phyloP scores from a whole-genome alignment of 225 moss, liverwort and hornwort species.

The Polytrichum commune region DNA sequence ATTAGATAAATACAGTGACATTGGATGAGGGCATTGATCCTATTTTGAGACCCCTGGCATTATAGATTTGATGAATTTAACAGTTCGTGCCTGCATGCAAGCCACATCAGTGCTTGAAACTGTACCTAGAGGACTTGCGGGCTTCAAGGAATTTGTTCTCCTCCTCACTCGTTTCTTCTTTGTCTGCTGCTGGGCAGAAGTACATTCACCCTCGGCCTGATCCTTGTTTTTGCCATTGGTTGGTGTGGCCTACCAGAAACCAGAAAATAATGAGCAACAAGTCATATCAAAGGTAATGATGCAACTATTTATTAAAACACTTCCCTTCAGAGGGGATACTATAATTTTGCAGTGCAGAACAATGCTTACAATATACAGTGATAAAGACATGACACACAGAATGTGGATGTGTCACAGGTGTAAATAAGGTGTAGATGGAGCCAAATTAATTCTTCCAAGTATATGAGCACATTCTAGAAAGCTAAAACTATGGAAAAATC shows the following conservation, averaged over 20 bases:
- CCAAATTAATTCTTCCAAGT: no score
- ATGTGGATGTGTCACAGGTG: no score
- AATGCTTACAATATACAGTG: no score
- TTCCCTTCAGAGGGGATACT: no score
- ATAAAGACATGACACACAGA: no score
- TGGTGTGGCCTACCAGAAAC: constrained; percentile 28
- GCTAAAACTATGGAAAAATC: no score
- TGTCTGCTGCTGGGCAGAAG: constrained; percentile 27
- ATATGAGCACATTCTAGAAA: no score
- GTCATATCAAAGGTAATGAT: no score
- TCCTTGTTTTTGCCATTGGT: constrained; percentile 12
- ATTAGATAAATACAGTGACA: no score
- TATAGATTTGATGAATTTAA: neutral
- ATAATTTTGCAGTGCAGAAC: no score
- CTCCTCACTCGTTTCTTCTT: constrained; percentile 36
- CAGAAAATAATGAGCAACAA: constrained; percentile 2
- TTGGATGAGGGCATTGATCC: neutral
- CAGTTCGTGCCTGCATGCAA: neutral
- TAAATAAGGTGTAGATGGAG: no score
- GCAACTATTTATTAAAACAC: no score
- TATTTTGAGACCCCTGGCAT: neutral
- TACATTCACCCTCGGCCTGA: constrained; percentile 17
- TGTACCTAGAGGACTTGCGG: constrained; percentile 53
- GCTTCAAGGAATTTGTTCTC: constrained; percentile 26
- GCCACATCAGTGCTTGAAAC: neutral